Evolutionary conservation across 2,329 filamentous ascomycete species (phyloP).

Genomic region (Byssothecium circinans): DNA sequence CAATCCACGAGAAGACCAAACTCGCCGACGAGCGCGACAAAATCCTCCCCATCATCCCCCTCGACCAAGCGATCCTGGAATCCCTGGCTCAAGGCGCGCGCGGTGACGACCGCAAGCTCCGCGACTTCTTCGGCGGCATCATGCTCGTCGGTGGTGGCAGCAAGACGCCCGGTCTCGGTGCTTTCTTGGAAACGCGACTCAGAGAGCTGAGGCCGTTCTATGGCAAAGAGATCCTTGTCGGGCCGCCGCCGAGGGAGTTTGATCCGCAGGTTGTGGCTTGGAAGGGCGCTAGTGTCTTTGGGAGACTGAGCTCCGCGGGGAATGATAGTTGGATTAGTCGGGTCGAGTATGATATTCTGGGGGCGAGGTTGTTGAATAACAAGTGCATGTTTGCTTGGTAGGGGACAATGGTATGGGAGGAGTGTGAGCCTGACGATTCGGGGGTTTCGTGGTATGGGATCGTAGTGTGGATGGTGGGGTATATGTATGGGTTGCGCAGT

Average conservation of each 20-base stretch:
- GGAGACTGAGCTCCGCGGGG: slow-evolving; percentile 72
- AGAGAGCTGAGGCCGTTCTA: slow-evolving; percentile 65
- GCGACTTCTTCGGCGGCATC: slow-evolving; percentile 66
- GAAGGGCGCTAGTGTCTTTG: slow-evolving; percentile 98
- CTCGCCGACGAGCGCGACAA: slow-evolving; percentile 71
- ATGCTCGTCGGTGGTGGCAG: slow-evolving; percentile 44
- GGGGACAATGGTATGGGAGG: neutral
- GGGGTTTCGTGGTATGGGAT: no score
- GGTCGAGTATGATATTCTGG: slow-evolving; percentile 84
- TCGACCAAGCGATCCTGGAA: slow-evolving; percentile 87
- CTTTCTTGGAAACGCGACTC: slow-evolving; percentile 80
- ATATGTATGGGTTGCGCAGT: no score
- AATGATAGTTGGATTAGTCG: slow-evolving; percentile 95
- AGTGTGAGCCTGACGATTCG: neutral
- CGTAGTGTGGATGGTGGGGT: no score
- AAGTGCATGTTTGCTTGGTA: slow-evolving; percentile 49
- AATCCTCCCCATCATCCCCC: slow-evolving; percentile 77
- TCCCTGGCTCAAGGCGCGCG: slow-evolving; percentile 85
- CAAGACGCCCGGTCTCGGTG: slow-evolving; percentile 68
- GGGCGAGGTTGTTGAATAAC: slow-evolving; percentile 70
- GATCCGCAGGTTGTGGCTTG: slow-evolving; percentile 96
- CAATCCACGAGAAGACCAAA: slow-evolving; percentile 53
- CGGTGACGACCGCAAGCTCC: slow-evolving; percentile 88
- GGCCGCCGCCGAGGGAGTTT: slow-evolving; percentile 80
- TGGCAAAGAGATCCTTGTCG: slow-evolving; percentile 68